Evolutionary conservation across 1,284 basidiomycete species (phyloP), one percentile per base, ranked within the genome.

Genomic region (Trichosporon sp.): DNA sequence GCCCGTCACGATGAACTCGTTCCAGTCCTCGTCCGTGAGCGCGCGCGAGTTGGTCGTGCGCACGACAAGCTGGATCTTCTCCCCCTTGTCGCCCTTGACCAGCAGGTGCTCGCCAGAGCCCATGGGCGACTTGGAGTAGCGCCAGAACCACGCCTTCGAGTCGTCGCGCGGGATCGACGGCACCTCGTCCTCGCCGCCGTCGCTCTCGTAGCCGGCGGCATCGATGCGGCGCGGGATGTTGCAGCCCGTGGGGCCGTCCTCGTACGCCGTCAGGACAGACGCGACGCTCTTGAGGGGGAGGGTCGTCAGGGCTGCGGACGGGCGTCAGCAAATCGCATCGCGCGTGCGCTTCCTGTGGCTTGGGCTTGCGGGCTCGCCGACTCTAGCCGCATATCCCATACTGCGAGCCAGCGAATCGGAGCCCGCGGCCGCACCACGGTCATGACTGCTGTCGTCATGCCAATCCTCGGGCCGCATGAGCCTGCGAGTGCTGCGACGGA

Each of bases 71-170:
- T 76, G 74, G 69, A 82, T 76, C 23, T 81, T 73, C 56, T 81
- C 77, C 3, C 70, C 62, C 23, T 76, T 53, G 21, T 76, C 77
- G 68, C 80, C 77, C 62, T 80, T 75, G 65, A 76, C 71, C 18
- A 84, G 73, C 62, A 80, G 74, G 76, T 84, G 83, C 71, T 84
- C 83, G 9, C 81, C 81, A 5, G 82, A 83, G 44, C 82, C 83
- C 72, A 83, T 70, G 15, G 83, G 83, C n/a, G 80, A 81, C 74
- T 83, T 84, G 74, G 74, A 81, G 71, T 78, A 84, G 68, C 75
- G 76, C 78, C 79, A 83, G 34, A 72, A 71, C 74, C 77, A 83
- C 29, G 76, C 76, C 68, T 80, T 76, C 32, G 75, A 75, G 71
- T 75, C 74, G 62, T 74, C 73, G 32, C 75, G 75, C 9, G 75